Evolutionary conservation across 768 basidiomycete species (phyloP), one percentile per base, ranked within the genome.

Genomic region (Suillus paluster): DNA sequence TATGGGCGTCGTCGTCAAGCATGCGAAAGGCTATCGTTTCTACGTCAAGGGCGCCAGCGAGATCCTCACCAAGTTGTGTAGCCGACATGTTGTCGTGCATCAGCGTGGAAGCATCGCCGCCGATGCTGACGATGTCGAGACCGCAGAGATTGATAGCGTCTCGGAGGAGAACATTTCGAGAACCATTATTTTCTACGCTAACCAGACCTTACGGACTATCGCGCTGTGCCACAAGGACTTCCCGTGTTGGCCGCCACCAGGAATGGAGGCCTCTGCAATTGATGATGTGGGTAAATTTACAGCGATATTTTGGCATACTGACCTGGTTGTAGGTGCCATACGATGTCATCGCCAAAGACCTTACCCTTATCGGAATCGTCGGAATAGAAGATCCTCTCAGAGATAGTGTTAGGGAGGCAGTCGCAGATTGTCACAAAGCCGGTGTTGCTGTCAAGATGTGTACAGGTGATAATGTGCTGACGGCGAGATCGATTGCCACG

Each of bases 341-440:
- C 67, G 86, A 88, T 2, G 81, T 84, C 25, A 76, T 99, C 15
- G 85, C 89, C 2, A 73, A 76, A 21, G 85, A 95, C 23, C 76
- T 99, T 62, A 95, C 90, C 0, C 85, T 99, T 38, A 89, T 99
- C 64, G 91, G 86, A 49, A 92, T 99, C 66, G 87, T 89, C 63
- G 97, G 95, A 69, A 98, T 99, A 69, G 96, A 99, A 71, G 97
- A 99, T 71, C 97, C 96, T 48, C 84, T 99, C 5, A 91, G 97
- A 38, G 83, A 86, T 0, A 95, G 96, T 71, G 97, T 99, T 30
- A 86, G 86, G 17, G 85, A 95, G 12, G 95, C 97, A 19, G 97
- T 99, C 48, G 81, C 84, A 48, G 88, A 92, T 70, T 98, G 96
- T 71, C 87, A 87, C 68, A 84, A 81, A 57, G 97, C 97, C 45